A percentile compares a stretch with the other conserved stretches of the same genome.
Conservation (phyloP, 176 grass and related monocot species). For the Cocos nucifera region DNA sequence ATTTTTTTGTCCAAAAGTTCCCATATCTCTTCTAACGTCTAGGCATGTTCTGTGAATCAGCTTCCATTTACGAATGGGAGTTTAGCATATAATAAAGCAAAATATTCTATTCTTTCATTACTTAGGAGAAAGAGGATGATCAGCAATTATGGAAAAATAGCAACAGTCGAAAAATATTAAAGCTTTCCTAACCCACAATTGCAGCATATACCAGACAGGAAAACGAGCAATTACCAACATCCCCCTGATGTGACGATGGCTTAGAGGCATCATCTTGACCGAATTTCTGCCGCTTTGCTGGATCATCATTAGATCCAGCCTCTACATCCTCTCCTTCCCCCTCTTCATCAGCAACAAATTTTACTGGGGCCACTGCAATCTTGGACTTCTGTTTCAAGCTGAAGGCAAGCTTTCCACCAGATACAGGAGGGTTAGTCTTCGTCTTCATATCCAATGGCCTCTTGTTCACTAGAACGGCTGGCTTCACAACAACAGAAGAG, state of each 20-base stretch:
- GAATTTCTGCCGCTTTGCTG: slow-evolving; percentile 40
- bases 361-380: slow-evolving; percentile 33
- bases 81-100: too few species aligned
- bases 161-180: too few species aligned
- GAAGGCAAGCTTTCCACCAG: slow-evolving; percentile 70
- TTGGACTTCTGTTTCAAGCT: slow-evolving; percentile 89
- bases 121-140: too few species aligned
- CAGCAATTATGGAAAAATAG: too few species aligned
- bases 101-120: too few species aligned
- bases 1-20: too few species aligned
- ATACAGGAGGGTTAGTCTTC: slow-evolving; percentile 22
- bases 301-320: slow-evolving; percentile 25
- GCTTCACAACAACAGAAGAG: slow-evolving; percentile 16
- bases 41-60: too few species aligned
- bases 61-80: too few species aligned
- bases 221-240: slow-evolving; percentile 84
- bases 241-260: slow-evolving; percentile 14
- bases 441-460: slow-evolving; percentile 45
- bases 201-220: slow-evolving; percentile 1
- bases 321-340: slow-evolving; percentile 24
- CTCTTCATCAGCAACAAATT: slow-evolving; percentile 53
- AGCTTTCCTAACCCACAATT: background rate
- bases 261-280: slow-evolving; percentile 19
- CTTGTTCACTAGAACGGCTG: slow-evolving; percentile 28
- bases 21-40: too few species aligned